Evolutionary conservation across 2,329 filamentous ascomycete genomes (phyloP), one percentile per base, ranked within the genome.

Genomic region (Phyllosticta paracitricarpa): DNA sequence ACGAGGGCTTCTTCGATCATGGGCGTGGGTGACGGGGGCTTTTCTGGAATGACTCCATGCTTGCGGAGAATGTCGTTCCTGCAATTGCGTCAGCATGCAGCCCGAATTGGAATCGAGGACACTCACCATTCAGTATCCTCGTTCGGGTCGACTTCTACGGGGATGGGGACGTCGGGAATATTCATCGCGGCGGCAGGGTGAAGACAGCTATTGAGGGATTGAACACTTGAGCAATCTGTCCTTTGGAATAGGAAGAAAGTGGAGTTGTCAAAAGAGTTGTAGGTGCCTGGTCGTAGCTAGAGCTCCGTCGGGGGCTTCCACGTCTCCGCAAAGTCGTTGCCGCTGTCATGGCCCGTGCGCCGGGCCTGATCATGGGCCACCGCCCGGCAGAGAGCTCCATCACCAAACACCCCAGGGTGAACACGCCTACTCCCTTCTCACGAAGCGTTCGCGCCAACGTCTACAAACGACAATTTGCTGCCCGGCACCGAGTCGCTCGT

Each of bases 21-120:
- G 6, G 92, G 91, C 2, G 94, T 97, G 2, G 94, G 94, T 54
- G 93, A 96, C 2, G 92, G 91, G 0, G 93, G 91, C 73, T 96
- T 97, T 73, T 97, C 92, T n/a, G 94, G 94, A 64, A 99, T 97
- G 66, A 99, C 82, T 66, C 91, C 91, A 79, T 99, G 91, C 75
- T 96, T 95, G 68, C 94, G 89, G 62, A 99, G 86, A 70, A 99
- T 99, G 68, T 99, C 94, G 74, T 99, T 99, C 92, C 92, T 97
- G 67, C 62, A n/a, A 54, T 57, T 52, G 63, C 53, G 25, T 59
- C 8, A 63, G 54, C 59, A 61, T 56, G 61, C 54, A 59, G 61
- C 40, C 48, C 61, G 51, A 40, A 33, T 48, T 19, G 57, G 28
- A 25, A 52, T 12, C 10, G 30, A 14, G 12, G n/a, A 19, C 26